These are phyloP conservation scores for Acmispon strigosus DNA, from an alignment of 306 rosid species.

Conservation along the genomic window DNA sequence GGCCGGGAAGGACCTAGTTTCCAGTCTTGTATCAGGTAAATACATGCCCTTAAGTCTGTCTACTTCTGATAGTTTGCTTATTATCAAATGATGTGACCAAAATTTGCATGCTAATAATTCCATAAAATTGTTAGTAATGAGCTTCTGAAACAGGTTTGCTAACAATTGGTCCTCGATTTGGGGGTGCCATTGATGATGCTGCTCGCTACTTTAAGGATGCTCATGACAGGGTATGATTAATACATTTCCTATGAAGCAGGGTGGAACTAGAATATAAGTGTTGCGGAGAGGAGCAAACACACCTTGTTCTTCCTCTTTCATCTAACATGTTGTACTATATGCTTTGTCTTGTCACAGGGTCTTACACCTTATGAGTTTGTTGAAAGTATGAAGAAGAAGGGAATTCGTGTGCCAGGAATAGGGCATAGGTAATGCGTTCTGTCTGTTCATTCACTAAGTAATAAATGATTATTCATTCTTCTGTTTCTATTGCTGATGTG, in stretches of 20 bases:
- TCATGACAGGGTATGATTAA: constrained; percentile 62
- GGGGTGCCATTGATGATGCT: constrained; percentile 99
- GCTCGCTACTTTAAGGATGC: constrained; percentile 99
- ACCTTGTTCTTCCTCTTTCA: not conserved
- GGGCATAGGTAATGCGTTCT: constrained; percentile 72
- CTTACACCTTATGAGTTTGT: constrained; percentile 94
- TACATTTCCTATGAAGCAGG: constrained; percentile 3
- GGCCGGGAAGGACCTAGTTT: constrained; percentile 98
- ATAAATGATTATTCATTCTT: not conserved
- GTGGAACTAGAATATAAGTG: not conserved
- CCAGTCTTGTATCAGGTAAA: constrained; percentile 90
- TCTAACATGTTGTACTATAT: constrained; percentile 7
- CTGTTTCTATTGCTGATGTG: constrained; percentile 1
- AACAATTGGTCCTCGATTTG: constrained; percentile 98
- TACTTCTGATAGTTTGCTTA: not conserved
- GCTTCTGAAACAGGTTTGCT: constrained; percentile 79
- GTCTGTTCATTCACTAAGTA: not conserved
- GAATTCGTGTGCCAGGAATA: constrained; percentile 98
- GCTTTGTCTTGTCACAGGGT: constrained; percentile 51
- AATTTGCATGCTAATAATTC: not conserved
- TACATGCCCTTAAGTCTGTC: constrained; percentile 15
- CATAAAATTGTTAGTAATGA: constrained; percentile 22
- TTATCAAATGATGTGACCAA: not conserved
- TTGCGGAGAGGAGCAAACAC: not conserved
- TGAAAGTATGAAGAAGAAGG: constrained; percentile 94